A percentile compares a stretch with the other conserved stretches of the same genome.
Conservation (phyloP, 2,329 filamentous ascomycete genomes). For the Alternaria sp. region DNA sequence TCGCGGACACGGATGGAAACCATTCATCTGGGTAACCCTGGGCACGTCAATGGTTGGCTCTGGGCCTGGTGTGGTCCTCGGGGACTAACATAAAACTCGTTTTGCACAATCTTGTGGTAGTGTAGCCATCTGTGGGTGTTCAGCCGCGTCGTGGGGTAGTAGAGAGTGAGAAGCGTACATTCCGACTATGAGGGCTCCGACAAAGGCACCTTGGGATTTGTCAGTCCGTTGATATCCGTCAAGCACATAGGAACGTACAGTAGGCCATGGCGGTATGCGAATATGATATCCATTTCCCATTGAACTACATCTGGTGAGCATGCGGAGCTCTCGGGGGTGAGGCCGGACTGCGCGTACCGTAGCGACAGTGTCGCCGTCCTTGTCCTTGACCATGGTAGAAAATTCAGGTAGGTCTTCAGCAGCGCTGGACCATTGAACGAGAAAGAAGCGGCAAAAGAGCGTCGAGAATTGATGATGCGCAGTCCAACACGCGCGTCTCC, state of each 20-base stretch:
- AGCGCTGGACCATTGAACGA: conserved; percentile 22
- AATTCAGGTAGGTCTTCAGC: conserved; percentile 4
- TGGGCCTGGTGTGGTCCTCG: neutral
- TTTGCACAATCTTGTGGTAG: conserved; percentile 96
- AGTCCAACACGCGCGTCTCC: conserved; percentile 32
- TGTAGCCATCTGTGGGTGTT: conserved; percentile 69
- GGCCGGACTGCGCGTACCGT: conserved; percentile 53
- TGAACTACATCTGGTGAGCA: conserved; percentile 62
- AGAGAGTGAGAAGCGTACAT: conserved; percentile 37
- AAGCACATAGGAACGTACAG: conserved; percentile 52
- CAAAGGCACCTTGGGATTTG: conserved; percentile 70
- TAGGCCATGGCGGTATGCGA: conserved; percentile 85
- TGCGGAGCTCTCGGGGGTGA: conserved; percentile 28
- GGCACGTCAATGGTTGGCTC: conserved; percentile 17
- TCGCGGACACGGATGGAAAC: conserved; percentile 95
- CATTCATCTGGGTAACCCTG: conserved; percentile 76
- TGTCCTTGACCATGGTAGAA: conserved; percentile 63
- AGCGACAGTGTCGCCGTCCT: conserved; percentile 67
- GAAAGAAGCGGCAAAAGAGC: conserved; percentile 36
- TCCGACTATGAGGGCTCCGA: conserved; percentile 84
- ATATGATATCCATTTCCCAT: conserved; percentile 90
- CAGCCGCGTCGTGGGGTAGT: conserved; percentile 20
- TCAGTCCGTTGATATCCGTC: conserved; percentile 9
- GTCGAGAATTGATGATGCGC: conserved; percentile 26
- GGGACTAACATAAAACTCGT: conserved; percentile 77